Base-by-base conservation (phyloP, 2,329 filamentous ascomycete species). In the Diplodia corticola region DNA sequence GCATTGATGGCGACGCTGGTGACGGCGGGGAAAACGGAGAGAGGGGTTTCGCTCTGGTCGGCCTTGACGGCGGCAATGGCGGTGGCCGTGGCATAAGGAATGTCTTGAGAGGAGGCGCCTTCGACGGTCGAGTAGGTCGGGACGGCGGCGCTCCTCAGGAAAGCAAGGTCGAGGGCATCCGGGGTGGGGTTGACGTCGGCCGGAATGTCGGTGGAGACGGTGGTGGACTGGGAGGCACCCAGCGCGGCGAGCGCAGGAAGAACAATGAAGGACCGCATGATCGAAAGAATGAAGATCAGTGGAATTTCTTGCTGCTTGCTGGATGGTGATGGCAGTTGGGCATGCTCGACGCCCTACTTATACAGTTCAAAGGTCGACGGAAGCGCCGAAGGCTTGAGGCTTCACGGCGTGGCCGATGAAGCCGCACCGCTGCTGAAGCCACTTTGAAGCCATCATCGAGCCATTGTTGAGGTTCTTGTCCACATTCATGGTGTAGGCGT, bases 121-220 rank as follows among this genome's bases (percentile, higher is more conserved):
- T 54, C 44, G 12, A 48, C 44, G 5, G 59, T 49, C 5, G 67
- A 65, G 54, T 67, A 66, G n/a, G 65, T 69, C 13, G 69, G 69
- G 4, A 63, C 64, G 3, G 44, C 59, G 15, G 67, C 24, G 13
- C 61, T 44, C 35, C 33, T 61, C 20, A 69, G 57, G 17, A 63
- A 64, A 9, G n/a, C 68, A 15, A 69, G 15, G 40, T 65, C 54
- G 33, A 68, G 64, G 17, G 59, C 64, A 30, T 68, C 68, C 12
- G 68, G 59, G 33, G 64, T 63, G 22, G 53, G 59, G 30, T 40
- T 60, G 13, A 40, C 53, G 22, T 66, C 51, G 15, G 53, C 44
- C 7, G 67, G 48, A 22, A 64, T 44, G 49, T 37, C 46, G 10
- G 17, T 44, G 33, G 53, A 17, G 53, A 9, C n/a, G 15, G 54